A percentile compares a stretch with the other conserved stretches of the same genome.
Conservation (phyloP, 345 rosid genomes). For the Populus simonii region DNA sequence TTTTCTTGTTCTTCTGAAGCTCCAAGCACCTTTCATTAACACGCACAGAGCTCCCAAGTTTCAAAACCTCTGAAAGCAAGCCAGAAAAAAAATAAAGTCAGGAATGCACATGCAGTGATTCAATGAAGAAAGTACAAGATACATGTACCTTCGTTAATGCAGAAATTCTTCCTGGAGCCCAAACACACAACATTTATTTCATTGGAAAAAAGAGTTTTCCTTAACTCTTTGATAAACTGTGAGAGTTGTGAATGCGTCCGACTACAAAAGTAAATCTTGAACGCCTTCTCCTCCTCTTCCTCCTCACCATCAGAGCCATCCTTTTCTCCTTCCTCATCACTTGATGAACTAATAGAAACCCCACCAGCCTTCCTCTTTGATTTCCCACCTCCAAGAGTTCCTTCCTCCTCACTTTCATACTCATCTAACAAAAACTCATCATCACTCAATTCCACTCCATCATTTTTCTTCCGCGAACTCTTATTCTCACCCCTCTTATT, state of each 20-base stretch:
- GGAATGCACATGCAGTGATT: neutral
- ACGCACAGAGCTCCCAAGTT: constrained; percentile 52
- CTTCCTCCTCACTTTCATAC: constrained; percentile 77
- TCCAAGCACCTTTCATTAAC: constrained; percentile 89
- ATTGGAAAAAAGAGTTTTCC: constrained; percentile 58
- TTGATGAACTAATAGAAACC: constrained; percentile 47
- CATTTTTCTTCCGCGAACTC: constrained; percentile 24
- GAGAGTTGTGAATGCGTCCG: constrained; percentile 94
- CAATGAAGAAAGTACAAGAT: constrained; percentile 1
- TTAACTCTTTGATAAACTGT: constrained; percentile 77
- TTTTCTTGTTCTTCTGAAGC: constrained; percentile 65
- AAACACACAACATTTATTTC: constrained; percentile 58
- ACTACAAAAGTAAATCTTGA: constrained; percentile 82
- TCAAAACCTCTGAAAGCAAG: constrained; percentile 59
- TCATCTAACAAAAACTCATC: constrained; percentile 76
- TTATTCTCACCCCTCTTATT: constrained; percentile 15
- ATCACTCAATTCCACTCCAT: constrained; percentile 41
- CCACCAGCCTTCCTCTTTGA: constrained; percentile 54
- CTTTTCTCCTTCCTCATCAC: constrained; percentile 55
- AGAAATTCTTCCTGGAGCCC: constrained; percentile 83
- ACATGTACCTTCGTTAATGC: constrained; percentile 71
- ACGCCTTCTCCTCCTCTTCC: constrained; percentile 31
- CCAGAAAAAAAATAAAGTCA: constrained; percentile 11
- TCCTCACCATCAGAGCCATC: constrained; percentile 34
- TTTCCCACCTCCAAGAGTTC: constrained; percentile 24